These are phyloP conservation scores for Pestalotiopsis fici DNA, from an alignment of 2,329 filamentous ascomycete species.

Conservation along the genomic window DNA sequence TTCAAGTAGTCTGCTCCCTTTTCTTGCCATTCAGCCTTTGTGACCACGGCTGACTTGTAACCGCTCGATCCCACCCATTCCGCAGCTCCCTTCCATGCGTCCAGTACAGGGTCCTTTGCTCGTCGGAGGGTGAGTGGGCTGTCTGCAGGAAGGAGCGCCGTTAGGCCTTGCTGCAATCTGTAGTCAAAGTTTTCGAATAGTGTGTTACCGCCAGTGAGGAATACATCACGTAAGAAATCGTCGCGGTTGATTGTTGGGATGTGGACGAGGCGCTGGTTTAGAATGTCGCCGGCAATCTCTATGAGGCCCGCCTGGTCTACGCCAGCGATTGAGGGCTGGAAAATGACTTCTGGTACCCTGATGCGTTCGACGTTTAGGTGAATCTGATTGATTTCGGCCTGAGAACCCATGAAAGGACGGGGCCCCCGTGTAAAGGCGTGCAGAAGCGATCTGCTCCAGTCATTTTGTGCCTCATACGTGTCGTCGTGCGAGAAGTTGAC, in stretches of 20 bases:
- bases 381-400: slow-evolving; percentile 80
- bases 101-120: slow-evolving; percentile 75
- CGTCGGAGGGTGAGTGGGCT: slow-evolving; percentile 69
- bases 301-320: slow-evolving; percentile 91
- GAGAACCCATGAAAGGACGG: slow-evolving; percentile 77
- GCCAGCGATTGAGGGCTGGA: slow-evolving; percentile 89
- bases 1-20: slow-evolving; percentile 95
- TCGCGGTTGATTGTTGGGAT: slow-evolving; percentile 54
- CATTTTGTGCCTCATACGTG: slow-evolving; percentile 86
- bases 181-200: slow-evolving; percentile 87
- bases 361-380: slow-evolving; percentile 97
- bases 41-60: slow-evolving; percentile 68
- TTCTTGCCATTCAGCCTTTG: slow-evolving; percentile 82
- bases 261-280: slow-evolving; percentile 75
- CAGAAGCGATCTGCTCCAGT: slow-evolving; percentile 91
- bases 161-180: slow-evolving; percentile 71
- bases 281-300: slow-evolving; percentile 88
- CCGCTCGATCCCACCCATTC: slow-evolving; percentile 70
- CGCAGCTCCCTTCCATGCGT: slow-evolving; percentile 93
- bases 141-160: slow-evolving; percentile 70
- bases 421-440: slow-evolving; percentile 90
- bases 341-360: slow-evolving; percentile 88
- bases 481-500: slow-evolving; percentile 88
- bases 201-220: slow-evolving; percentile 92
- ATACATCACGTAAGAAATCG: slow-evolving; percentile 80